These are phyloP conservation scores for Theobroma cacao DNA, from an alignment of 345 rosid species.

Conservation along the genomic window DNA sequence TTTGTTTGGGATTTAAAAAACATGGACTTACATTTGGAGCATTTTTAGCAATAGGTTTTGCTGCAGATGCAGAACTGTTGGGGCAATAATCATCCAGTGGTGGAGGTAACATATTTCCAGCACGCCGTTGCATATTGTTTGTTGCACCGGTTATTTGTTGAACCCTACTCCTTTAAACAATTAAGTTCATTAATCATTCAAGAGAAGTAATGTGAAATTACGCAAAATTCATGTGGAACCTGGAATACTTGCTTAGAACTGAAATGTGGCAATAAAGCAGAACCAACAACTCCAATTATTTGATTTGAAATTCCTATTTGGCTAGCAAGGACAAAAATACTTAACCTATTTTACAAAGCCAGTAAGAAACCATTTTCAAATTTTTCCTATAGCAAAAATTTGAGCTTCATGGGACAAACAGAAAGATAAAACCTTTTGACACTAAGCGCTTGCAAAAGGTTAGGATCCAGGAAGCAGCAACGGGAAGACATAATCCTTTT, in stretches of 20 bases:
- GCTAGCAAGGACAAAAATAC: neutral
- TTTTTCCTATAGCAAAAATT: too few relatives aligned
- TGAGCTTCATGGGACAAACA: neutral
- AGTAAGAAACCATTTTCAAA: too few relatives aligned
- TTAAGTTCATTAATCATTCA: constrained; percentile 19
- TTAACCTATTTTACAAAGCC: neutral
- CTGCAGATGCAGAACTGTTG: constrained; percentile 38
- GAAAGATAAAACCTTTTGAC: neutral
- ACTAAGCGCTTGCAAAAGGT: neutral
- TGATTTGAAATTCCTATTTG: neutral
- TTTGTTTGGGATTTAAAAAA: neutral
- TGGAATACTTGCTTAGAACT: neutral
- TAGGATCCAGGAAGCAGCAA: neutral
- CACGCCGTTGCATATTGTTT: constrained; percentile 44
- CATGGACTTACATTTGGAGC: constrained; percentile 56
- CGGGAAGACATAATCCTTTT: neutral
- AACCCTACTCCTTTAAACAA: constrained; percentile 64
- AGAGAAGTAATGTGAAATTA: constrained; percentile 10
- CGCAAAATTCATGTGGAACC: neutral
- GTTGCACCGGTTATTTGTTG: constrained; percentile 73
- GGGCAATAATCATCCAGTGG: constrained; percentile 63
- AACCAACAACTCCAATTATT: neutral
- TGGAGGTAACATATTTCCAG: constrained; percentile 78
- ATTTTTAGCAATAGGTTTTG: constrained; percentile 49
- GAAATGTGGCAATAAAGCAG: neutral